Evolutionary conservation across 2,329 filamentous ascomycete genomes (phyloP).

Genomic region (Myriosclerotinia scirpicola): DNA sequence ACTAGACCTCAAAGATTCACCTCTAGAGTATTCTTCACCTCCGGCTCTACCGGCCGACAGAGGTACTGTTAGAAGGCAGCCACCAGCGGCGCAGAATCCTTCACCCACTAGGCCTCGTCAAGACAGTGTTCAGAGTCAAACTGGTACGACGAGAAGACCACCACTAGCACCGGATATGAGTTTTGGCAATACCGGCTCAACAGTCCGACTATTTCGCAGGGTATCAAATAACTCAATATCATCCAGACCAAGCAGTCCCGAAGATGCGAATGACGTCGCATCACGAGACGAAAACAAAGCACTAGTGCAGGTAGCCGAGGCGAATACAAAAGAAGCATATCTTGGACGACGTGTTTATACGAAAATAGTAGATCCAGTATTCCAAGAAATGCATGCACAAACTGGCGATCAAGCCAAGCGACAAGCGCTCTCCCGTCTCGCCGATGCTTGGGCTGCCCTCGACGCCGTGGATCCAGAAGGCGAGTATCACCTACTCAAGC

Average conservation of each 20-base stretch:
- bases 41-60: slow-evolving; percentile 57
- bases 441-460: slow-evolving; percentile 80
- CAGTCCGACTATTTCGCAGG: slow-evolving; percentile 85
- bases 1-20: slow-evolving; percentile 61
- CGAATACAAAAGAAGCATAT: slow-evolving; percentile 74
- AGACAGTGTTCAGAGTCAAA: slow-evolving; percentile 34
- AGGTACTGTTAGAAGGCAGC: slow-evolving; percentile 51
- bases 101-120: slow-evolving; percentile 39
- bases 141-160: slow-evolving; percentile 53
- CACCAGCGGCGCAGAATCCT: slow-evolving; percentile 41
- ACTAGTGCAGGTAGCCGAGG: slow-evolving; percentile 50
- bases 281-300: slow-evolving; percentile 63
- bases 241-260: slow-evolving; percentile 29
- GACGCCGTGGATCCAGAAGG: slow-evolving; percentile 90
- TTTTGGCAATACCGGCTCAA: slow-evolving; percentile 91
- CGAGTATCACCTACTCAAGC: slow-evolving; percentile 78
- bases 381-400: slow-evolving; percentile 84
- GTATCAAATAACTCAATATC: slow-evolving; percentile 66
- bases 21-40: slow-evolving; percentile 57
- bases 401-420: slow-evolving; percentile 69
- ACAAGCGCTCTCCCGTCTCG: slow-evolving; percentile 78
- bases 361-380: slow-evolving; percentile 76
- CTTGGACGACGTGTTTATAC: slow-evolving; percentile 79
- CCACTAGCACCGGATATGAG: slow-evolving; percentile 87
- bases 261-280: slow-evolving; percentile 33